These are phyloP conservation scores for Leccinum olivaceopallidum DNA, from an alignment of 768 basidiomycete genomes.

Conservation along the genomic window DNA sequence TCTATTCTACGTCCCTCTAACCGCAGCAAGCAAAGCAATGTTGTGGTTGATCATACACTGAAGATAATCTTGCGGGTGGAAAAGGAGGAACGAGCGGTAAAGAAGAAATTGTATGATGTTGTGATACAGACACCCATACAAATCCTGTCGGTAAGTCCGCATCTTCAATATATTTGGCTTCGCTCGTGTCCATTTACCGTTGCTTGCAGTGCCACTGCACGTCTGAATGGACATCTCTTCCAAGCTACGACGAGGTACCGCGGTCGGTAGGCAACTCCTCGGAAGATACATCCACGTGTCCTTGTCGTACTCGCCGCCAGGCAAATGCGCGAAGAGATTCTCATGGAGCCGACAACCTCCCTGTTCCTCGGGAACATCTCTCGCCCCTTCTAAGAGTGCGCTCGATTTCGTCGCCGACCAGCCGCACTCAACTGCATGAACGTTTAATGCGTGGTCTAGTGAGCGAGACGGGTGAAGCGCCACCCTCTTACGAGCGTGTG, in stretches of 20 bases:
- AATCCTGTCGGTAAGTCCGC: conserved; percentile 73
- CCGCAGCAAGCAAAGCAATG: conserved; percentile 52
- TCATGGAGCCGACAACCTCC: background rate
- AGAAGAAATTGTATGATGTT: conserved; percentile 83
- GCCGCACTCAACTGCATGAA: conserved; percentile 64
- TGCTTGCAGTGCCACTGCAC: conserved; percentile 72
- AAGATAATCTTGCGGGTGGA: conserved; percentile 85
- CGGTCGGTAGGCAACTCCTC: conserved; percentile 6
- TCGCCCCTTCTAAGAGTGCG: conserved; percentile 33
- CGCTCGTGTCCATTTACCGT: background rate
- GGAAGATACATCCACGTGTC: conserved; percentile 36
- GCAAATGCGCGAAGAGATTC: conserved; percentile 14
- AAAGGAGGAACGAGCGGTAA: conserved; percentile 68
- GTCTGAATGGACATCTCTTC: conserved; percentile 76
- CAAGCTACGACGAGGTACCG: conserved; percentile 58
- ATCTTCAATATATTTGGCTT: background rate
- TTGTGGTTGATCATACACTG: conserved; percentile 72
- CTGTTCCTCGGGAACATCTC: conserved; percentile 27
- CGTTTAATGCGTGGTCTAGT: conserved; percentile 81
- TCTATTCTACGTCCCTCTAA: conserved; percentile 71
- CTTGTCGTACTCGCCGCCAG: conserved; percentile 37
- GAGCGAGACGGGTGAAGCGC: conserved; percentile 78
- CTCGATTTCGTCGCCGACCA: conserved; percentile 38
- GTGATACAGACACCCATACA: conserved; percentile 83
- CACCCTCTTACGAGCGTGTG: conserved; percentile 49